Evolutionary conservation across 2,329 filamentous ascomycete species (phyloP).

Genomic region (Trichoderma polysporum): DNA sequence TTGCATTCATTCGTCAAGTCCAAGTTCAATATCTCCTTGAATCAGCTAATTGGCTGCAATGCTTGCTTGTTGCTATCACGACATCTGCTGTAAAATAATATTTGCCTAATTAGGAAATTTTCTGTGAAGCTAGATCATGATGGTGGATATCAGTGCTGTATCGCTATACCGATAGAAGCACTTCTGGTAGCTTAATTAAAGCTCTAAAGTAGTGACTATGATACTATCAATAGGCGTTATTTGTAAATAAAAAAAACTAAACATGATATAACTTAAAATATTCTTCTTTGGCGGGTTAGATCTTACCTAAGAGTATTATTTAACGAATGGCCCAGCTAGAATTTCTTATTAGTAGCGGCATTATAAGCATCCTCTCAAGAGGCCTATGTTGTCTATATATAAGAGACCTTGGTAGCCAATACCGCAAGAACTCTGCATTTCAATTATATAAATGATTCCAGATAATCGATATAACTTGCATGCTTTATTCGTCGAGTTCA

Average conservation of each 20-base stretch:
- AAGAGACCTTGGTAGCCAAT: neutral
- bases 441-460: neutral
- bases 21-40: neutral
- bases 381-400: too few species aligned
- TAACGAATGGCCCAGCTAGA: too few species aligned
- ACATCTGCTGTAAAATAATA: neutral
- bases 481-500: neutral
- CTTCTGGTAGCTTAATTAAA: neutral
- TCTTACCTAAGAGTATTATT: too few species aligned
- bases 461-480: neutral
- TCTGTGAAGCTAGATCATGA: neutral
- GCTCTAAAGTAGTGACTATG: neutral
- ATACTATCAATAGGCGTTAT: neutral
- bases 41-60: neutral
- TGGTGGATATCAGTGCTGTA: neutral
- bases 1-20: neutral
- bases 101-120: conserved; percentile 5
- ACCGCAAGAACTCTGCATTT: neutral
- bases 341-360: too few species aligned
- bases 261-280: neutral
- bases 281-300: too few species aligned
- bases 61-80: neutral
- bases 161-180: neutral
- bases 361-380: too few species aligned
- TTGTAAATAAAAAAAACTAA: neutral